These are phyloP conservation scores for rapeseed (Brassica napus) DNA, from an alignment of 345 rosid genomes.

Conservation along the genomic window DNA sequence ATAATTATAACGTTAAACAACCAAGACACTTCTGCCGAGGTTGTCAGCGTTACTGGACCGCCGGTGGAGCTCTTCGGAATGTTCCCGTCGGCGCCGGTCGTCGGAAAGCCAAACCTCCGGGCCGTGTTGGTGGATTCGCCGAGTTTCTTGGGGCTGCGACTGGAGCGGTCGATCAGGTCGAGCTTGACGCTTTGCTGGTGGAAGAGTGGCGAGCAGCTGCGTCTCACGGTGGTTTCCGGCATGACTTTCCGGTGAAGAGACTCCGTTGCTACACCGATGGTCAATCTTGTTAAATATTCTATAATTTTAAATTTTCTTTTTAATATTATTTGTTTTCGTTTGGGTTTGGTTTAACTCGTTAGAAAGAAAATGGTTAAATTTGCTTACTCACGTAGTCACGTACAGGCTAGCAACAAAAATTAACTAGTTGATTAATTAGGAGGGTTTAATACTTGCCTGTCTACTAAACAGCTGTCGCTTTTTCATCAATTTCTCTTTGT, in stretches of 20 bases:
- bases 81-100: conserved; percentile 97
- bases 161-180: conserved; percentile 53
- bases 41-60: conserved; percentile 98
- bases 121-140: conserved; percentile 43
- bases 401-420: conserved; percentile 38
- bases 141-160: conserved; percentile 39
- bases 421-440: conserved; percentile 24
- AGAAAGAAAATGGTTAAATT: conserved; percentile 37
- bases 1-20: conserved; percentile 96
- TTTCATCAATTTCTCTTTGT: background rate
- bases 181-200: conserved; percentile 52
- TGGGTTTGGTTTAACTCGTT: conserved; percentile 25
- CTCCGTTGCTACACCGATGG: conserved; percentile 57
- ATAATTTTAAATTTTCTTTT: background rate
- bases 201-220: conserved; percentile 62
- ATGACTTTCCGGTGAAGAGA: conserved; percentile 64
- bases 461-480: conserved; percentile 39
- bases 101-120: conserved; percentile 73
- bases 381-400: conserved; percentile 41
- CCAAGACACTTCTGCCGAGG: conserved; percentile 95
- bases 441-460: conserved; percentile 19
- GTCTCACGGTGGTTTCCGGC: conserved; percentile 54
- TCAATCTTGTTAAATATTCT: conserved; percentile 48
- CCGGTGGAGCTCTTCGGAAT: conserved; percentile 92
- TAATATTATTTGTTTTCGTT: background rate